Percentiles rank a stretch among this genome's conserved stretches.
These are phyloP conservation scores for Phytophthora sp. DNA, from an alignment of 352 stramenopile genomes.

Conservation along the genomic window DNA sequence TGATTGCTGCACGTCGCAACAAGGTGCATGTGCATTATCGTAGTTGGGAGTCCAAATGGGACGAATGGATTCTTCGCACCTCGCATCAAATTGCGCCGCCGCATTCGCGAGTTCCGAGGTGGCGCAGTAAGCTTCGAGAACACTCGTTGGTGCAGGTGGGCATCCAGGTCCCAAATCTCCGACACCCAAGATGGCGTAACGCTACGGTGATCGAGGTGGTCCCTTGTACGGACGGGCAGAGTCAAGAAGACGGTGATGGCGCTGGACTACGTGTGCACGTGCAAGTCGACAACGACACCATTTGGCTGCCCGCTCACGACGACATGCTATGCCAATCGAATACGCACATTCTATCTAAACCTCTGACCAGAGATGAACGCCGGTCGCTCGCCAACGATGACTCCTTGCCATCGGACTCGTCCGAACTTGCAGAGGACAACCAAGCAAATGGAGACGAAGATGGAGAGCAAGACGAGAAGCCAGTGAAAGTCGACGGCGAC, in stretches of 20 bases:
- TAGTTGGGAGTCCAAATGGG: slow-evolving; percentile 28
- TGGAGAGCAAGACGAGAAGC: slow-evolving; percentile 1
- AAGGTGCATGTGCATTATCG: slow-evolving; percentile 35
- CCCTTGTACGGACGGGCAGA: not conserved
- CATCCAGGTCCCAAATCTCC: slow-evolving; percentile 14
- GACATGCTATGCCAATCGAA: slow-evolving; percentile 17
- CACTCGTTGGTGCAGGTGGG: slow-evolving; percentile 25
- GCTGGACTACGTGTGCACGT: slow-evolving; percentile 19
- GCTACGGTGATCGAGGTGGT: slow-evolving; percentile 26
- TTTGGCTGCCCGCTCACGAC: slow-evolving; percentile 28
- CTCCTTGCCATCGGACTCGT: not conserved
- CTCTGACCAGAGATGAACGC: slow-evolving; percentile 14
- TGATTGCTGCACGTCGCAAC: slow-evolving; percentile 11
- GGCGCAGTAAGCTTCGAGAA: slow-evolving; percentile 13
- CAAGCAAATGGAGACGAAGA: not conserved
- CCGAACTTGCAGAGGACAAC: not conserved
- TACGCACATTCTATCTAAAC: slow-evolving; percentile 19
- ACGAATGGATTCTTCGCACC: slow-evolving; percentile 30
- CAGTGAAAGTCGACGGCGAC: not conserved
- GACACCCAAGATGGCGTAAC: slow-evolving; percentile 28
- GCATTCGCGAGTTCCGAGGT: slow-evolving; percentile 18
- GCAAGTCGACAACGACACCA: slow-evolving; percentile 20
- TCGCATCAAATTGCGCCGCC: slow-evolving; percentile 17
- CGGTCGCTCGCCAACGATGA: slow-evolving; percentile 14
- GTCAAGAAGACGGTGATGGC: not conserved